These are phyloP conservation scores for Cladophialophora exuberans DNA, from an alignment of 2,329 filamentous ascomycete genomes.

Conservation along the genomic window DNA sequence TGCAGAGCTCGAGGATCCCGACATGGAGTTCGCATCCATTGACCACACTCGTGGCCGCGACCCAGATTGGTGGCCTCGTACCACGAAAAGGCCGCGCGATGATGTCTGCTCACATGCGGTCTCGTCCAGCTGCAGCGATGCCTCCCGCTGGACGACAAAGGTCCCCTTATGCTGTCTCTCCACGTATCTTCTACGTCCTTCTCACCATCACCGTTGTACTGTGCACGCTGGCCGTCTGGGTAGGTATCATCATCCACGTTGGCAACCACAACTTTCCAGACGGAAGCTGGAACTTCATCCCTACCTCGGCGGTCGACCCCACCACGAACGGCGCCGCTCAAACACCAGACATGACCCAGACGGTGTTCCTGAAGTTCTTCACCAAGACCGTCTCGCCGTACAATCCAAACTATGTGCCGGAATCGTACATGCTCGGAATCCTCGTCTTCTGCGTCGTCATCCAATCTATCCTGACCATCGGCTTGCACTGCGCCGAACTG, in stretches of 20 bases:
- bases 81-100: not conserved
- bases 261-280: not conserved
- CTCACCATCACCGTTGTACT: not conserved
- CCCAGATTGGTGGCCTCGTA: not conserved
- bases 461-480: constrained; percentile 33
- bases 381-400: not conserved
- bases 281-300: not conserved
- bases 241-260: not conserved
- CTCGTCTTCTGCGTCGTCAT: constrained; percentile 36
- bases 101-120: not conserved
- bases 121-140: not conserved
- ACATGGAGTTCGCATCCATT: constrained; percentile 30
- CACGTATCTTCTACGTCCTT: not conserved
- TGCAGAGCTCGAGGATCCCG: not conserved
- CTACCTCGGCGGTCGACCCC: not conserved
- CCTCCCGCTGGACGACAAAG: not conserved
- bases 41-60: constrained; percentile 2
- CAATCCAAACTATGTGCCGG: not conserved
- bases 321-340: not conserved
- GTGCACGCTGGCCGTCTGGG: not conserved
- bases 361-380: not conserved
- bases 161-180: not conserved
- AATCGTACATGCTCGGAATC: not conserved
- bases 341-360: not conserved
- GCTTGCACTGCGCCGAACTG: constrained; percentile 28